Conservation (phyloP, 2,329 filamentous ascomycete species). For the Penicillium sp. region DNA sequence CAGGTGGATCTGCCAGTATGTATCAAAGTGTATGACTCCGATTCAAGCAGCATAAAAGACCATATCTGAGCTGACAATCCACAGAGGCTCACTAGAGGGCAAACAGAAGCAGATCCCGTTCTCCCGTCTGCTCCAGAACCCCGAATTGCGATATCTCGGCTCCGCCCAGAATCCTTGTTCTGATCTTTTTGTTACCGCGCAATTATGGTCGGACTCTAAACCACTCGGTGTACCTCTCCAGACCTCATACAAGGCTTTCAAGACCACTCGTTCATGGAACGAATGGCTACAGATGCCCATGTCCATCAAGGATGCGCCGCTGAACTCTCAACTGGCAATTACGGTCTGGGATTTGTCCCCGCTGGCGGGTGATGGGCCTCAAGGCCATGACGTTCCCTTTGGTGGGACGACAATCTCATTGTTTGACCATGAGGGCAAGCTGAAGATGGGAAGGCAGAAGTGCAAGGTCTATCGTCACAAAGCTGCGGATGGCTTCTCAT, state of each 20-base stretch:
- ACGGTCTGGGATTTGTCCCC: conserved; percentile 95
- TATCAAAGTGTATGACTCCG: conserved; percentile 59
- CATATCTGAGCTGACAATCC: conserved; percentile 8
- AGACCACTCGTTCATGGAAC: conserved; percentile 74
- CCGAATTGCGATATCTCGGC: conserved; percentile 81
- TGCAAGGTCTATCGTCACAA: conserved; percentile 81
- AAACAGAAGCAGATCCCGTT: conserved; percentile 72
- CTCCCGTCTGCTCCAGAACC: conserved; percentile 74
- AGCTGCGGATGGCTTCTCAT: conserved; percentile 80
- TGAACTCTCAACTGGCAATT: conserved; percentile 81
- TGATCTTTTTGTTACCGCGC: conserved; percentile 88
- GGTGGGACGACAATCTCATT: conserved; percentile 88
- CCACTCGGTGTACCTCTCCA: conserved; percentile 88
- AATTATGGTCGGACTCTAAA: conserved; percentile 95
- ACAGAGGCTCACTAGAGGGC: conserved; percentile 73
- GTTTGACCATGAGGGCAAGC: conserved; percentile 89
- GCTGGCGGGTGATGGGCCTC: conserved; percentile 66
- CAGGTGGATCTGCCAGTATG: conserved; percentile 72
- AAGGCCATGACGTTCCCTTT: conserved; percentile 82
- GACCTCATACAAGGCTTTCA: conserved; percentile 90
- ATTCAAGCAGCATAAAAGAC: not conserved
- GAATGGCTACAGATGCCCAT: conserved; percentile 93
- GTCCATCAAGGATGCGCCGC: conserved; percentile 76
- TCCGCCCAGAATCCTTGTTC: conserved; percentile 81
- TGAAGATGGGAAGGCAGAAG: conserved; percentile 90